Evolutionary conservation across 768 basidiomycete genomes (phyloP).

Genomic region (Suillus plorans): DNA sequence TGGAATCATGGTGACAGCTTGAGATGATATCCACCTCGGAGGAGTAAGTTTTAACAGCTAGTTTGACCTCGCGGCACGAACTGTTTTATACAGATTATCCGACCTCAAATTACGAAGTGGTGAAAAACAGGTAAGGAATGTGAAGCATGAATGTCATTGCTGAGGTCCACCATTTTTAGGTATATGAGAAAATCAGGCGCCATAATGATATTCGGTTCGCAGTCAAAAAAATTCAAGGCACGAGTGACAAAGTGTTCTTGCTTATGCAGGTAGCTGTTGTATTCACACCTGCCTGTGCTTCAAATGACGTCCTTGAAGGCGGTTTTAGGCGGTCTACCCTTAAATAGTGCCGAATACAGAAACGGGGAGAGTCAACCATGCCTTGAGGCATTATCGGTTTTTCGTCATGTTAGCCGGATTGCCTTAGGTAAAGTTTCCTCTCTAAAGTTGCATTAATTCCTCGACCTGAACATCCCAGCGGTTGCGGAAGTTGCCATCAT

Average conservation of each 20-base stretch:
- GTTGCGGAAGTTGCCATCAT: constrained; percentile 75
- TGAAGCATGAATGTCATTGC: neutral
- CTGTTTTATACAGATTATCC: constrained; percentile 47
- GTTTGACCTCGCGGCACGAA: neutral
- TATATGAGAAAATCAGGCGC: constrained; percentile 65
- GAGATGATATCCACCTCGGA: constrained; percentile 64
- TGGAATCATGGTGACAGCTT: constrained; percentile 40
- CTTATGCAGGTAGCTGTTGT: constrained; percentile 63
- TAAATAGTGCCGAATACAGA: constrained; percentile 70
- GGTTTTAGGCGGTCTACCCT: constrained; percentile 66
- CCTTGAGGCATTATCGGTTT: constrained; percentile 67
- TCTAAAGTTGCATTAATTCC: constrained; percentile 7
- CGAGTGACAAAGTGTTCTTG: constrained; percentile 77
- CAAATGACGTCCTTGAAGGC: constrained; percentile 45
- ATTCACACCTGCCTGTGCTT: neutral
- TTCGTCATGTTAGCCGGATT: constrained; percentile 76
- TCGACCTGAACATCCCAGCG: constrained; percentile 42
- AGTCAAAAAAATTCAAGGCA: constrained; percentile 65
- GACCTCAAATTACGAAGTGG: constrained; percentile 70
- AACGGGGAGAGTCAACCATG: constrained; percentile 67
- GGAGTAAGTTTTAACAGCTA: constrained; percentile 47
- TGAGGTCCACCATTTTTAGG: constrained; percentile 23
- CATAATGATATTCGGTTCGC: constrained; percentile 82
- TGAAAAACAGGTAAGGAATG: constrained; percentile 61
- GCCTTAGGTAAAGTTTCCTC: constrained; percentile 52